Conservation (phyloP, 495 filamentous ascomycete species). For the Aspergillus incahuasiensis region DNA sequence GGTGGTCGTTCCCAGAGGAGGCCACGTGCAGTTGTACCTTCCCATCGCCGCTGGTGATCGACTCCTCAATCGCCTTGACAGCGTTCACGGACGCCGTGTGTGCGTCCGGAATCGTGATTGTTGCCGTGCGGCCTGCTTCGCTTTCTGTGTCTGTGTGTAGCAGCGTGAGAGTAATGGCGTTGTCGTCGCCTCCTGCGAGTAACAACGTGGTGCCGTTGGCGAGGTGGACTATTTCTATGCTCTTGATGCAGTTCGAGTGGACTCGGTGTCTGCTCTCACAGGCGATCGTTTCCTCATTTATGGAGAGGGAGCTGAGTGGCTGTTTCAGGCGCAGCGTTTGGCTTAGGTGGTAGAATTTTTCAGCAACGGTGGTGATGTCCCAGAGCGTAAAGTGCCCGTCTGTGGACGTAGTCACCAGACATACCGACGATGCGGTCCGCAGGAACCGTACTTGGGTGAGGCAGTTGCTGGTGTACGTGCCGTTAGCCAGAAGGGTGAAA, state of each 20-base stretch:
- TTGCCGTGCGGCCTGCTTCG: constrained; percentile 24
- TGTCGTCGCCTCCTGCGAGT: constrained; percentile 81
- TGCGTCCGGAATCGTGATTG: constrained; percentile 60
- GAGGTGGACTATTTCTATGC: constrained; percentile 33
- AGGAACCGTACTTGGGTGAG: constrained; percentile 64
- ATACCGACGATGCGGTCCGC: constrained; percentile 21
- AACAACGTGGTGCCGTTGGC: constrained; percentile 44
- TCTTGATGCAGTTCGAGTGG: constrained; percentile 75
- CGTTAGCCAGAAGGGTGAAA: constrained; percentile 54
- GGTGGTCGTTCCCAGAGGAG: constrained; percentile 75
- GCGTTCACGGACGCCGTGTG: constrained; percentile 80
- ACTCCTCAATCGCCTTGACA: constrained; percentile 42
- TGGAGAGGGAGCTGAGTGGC: constrained; percentile 12
- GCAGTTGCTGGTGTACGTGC: constrained; percentile 73
- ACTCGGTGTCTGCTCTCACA: constrained; percentile 43
- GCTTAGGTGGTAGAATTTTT: constrained; percentile 28
- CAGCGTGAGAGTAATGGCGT: constrained; percentile 60
- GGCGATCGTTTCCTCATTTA: constrained; percentile 22
- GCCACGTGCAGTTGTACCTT: constrained; percentile 36
- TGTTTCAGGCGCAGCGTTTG: constrained; percentile 19
- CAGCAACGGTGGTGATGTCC: constrained; percentile 35
- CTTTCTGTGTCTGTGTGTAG: constrained; percentile 21
- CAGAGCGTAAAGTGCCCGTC: constrained; percentile 59
- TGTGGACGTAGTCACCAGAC: constrained; percentile 56
- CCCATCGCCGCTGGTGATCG: constrained; percentile 4